Evolutionary conservation across 2,329 filamentous ascomycete genomes (phyloP), one percentile per base, ranked within the genome.

Genomic region (Taxawa tesnikishii): DNA sequence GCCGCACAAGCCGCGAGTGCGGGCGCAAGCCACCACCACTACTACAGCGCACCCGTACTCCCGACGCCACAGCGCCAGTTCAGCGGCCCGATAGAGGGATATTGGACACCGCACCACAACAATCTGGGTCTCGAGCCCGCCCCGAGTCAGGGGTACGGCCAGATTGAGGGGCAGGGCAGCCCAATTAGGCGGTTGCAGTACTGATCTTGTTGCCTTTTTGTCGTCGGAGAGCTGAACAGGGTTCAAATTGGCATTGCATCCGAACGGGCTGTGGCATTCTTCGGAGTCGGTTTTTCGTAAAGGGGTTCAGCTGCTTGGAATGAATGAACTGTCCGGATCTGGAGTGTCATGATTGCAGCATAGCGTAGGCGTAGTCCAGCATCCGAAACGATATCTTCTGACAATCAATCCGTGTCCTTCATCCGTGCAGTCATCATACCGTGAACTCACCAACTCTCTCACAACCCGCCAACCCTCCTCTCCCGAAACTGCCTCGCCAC

Each of bases 41-140:
- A 39, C 35, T 33, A 33, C 39, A 41, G 29, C 30, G 15, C 42
- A 38, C 15, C 39, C 29, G 28, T 51, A 5, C 49, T 50, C 2
- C 51, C 51, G 3, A 55, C 53, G 6, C 54, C 54, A 17, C 50
- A 51, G 17, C 38, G 50, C 12, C 40, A 33, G 3, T 52, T 53
- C 39, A 50, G 47, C 21, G 47, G 48, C 6, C 27, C 33, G 15
- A 40, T 43, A 26, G 41, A 45, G 18, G 43, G 40, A 26, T 51
- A 47, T 33, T 43, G 33, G 15, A 53, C 50, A 19, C 48, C 51
- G 11, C 54, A 52, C 46, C 44, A 46, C 24, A 34, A 44, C 7
- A 39, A 38, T 6, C 37, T 40, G 24, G 37, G 33, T 3, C 30
- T 52, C 25, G 53, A 56, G 37, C 52, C 53, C 11, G 39, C 42